phyloP scores from a whole-genome alignment of 352 stramenopile genomes.

The Globisporangium acanthophoron region DNA sequence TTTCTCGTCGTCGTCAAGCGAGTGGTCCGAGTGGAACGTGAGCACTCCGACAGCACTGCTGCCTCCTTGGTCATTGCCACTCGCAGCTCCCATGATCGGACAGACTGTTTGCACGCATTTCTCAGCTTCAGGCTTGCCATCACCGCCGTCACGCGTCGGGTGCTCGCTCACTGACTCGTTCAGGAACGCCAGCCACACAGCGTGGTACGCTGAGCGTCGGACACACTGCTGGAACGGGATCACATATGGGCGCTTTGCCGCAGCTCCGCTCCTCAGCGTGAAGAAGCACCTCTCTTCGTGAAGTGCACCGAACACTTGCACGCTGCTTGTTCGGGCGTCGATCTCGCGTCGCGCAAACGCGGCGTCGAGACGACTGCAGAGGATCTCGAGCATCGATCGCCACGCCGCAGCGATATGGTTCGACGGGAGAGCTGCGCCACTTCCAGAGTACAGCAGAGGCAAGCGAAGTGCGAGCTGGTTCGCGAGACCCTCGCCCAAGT shows the following conservation, averaged over 20 bases:
- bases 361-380: constrained; percentile 5
- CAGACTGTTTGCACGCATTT: neutral
- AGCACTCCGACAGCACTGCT: constrained; percentile 6
- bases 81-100: constrained; percentile 3
- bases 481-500: constrained; percentile 6
- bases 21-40: neutral
- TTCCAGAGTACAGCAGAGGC: neutral
- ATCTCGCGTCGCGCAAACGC: constrained; percentile 1
- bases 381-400: constrained; percentile 7
- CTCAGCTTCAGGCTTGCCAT: neutral
- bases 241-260: constrained; percentile 3
- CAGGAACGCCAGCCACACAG: constrained; percentile 5
- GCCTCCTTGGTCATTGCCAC: neutral
- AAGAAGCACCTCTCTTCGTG: constrained; percentile 11
- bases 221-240: constrained; percentile 1
- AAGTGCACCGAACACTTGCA: constrained; percentile 9
- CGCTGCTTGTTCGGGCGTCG: neutral
- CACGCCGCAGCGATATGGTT: constrained; percentile 9
- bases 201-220: neutral
- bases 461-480: constrained; percentile 5
- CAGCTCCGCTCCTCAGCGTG: neutral
- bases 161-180: neutral
- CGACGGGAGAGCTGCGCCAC: neutral
- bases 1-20: constrained; percentile 4
- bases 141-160: neutral